Evolutionary conservation across 2,329 filamentous ascomycete genomes (phyloP).

Genomic region (Aspergillus amoenus): DNA sequence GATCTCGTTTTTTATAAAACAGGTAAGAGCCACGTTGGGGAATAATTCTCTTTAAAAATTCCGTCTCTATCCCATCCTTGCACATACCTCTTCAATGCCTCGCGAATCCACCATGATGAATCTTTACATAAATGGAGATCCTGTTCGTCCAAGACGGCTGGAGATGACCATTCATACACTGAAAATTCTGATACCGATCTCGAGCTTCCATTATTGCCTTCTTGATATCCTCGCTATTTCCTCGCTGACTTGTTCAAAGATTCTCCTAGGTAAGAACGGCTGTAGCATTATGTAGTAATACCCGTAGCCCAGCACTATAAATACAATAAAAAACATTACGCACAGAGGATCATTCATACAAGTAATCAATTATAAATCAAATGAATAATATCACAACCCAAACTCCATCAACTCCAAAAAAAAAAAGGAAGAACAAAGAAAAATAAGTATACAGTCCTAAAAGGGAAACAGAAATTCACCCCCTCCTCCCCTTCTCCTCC

Average conservation of each 20-base stretch:
- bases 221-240: not conserved
- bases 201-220: not conserved
- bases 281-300: not conserved
- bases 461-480: not conserved
- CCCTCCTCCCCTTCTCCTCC: constrained; percentile 27
- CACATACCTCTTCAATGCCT: not conserved
- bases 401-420: not conserved
- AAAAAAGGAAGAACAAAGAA: not conserved
- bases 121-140: constrained; percentile 33
- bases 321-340: not conserved
- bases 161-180: constrained; percentile 42
- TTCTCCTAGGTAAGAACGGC: not conserved
- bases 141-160: constrained; percentile 25
- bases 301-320: not conserved
- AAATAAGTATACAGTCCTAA: not conserved
- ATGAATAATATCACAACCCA: not conserved
- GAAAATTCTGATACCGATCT: constrained; percentile 39
- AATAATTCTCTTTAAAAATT: not conserved
- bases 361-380: not conserved
- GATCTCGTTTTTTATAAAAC: not conserved
- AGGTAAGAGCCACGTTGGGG: not conserved
- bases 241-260: not conserved
- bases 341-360: not conserved
- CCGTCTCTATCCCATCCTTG: not conserved
- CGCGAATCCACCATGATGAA: constrained; percentile 29